Evolutionary conservation across 2,329 filamentous ascomycete species (phyloP).

Genomic region (Periglandula ipomoeae): DNA sequence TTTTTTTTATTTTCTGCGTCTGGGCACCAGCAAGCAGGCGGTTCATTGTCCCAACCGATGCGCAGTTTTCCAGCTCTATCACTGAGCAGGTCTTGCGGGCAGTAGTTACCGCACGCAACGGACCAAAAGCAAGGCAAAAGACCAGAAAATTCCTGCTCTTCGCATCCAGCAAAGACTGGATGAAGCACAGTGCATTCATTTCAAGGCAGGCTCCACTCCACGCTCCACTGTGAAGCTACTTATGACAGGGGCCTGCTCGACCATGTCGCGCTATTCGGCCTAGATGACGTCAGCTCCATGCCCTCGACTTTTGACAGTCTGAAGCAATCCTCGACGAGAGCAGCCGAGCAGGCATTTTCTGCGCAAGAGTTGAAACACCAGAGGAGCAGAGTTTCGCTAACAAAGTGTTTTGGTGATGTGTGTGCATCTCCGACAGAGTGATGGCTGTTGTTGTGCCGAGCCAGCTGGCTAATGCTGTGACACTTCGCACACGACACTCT

Average conservation of each 20-base stretch:
- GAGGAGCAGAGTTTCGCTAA: background rate
- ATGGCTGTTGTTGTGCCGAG: background rate
- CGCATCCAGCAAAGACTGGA: background rate
- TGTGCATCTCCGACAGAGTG: background rate
- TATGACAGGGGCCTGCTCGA: background rate
- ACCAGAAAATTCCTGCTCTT: background rate
- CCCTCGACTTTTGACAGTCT: background rate
- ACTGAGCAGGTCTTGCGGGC: too few species aligned
- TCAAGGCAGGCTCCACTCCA: background rate
- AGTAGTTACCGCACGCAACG: too few species aligned
- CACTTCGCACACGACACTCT: background rate
- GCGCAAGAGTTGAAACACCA: background rate
- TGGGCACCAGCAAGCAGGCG: too few species aligned
- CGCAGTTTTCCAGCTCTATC: too few species aligned
- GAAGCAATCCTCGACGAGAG: background rate
- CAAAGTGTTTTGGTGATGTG: background rate
- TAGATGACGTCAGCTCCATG: constrained; percentile 6
- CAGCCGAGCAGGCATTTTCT: background rate
- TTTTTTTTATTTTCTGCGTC: too few species aligned
- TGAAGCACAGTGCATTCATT: background rate
- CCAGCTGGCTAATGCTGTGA: background rate
- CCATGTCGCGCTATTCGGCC: constrained; percentile 3
- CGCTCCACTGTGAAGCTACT: constrained; percentile 1
- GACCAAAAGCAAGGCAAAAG: too few species aligned
- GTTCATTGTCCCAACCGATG: too few species aligned